Conservation (phyloP, 257 asterid genomes). For the Przewalskia tangutica region DNA sequence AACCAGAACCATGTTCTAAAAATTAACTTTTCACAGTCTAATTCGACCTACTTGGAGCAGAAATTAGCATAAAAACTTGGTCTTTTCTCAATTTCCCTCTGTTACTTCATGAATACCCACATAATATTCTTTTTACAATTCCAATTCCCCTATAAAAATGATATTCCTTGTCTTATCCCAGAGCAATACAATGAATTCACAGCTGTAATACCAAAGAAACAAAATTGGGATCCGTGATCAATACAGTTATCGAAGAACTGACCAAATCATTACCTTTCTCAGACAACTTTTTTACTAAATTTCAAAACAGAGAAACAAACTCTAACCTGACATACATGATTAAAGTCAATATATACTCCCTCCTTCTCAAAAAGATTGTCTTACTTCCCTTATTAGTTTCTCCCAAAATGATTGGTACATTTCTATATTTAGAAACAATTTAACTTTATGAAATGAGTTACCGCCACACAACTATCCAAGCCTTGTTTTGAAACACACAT, state of each 20-base stretch:
- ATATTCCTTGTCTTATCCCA: not conserved
- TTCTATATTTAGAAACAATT: no score
- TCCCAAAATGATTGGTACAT: no score
- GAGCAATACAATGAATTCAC: not conserved
- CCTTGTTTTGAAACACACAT: no score
- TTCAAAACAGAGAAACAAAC: not conserved
- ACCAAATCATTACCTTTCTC: not conserved
- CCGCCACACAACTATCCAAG: no score
- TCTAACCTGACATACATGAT: not conserved
- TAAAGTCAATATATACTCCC: not conserved
- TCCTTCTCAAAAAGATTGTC: no score
- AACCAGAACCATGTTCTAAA: not conserved
- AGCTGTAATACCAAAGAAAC: not conserved
- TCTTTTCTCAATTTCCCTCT: not conserved
- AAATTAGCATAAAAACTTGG: not conserved
- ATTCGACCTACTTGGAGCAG: not conserved
- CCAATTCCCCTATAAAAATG: not conserved
- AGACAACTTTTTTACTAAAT: not conserved
- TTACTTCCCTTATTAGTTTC: no score
- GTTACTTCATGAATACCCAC: not conserved
- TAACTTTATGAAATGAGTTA: no score
- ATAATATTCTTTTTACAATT: not conserved
- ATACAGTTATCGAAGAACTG: not conserved
- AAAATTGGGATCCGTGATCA: not conserved
- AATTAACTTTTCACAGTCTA: not conserved